A percentile compares a stretch with the other conserved stretches of the same genome.
Evolutionary conservation across 352 stramenopile species (phyloP).

Genomic region (Pythium aphanidermatum): DNA sequence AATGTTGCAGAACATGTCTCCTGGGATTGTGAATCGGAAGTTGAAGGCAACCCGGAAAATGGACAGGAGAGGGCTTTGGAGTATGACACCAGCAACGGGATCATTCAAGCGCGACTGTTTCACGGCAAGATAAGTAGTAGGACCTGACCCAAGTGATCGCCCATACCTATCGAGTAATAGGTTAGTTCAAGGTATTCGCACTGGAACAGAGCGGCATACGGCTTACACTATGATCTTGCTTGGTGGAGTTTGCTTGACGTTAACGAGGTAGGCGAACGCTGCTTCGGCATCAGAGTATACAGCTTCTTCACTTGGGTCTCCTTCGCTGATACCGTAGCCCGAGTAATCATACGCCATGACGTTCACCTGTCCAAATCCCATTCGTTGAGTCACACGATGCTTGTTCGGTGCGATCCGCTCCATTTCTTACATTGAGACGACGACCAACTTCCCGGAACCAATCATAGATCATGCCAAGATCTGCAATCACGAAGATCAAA

Average conservation of each 20-base stretch:
- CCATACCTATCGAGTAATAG: conserved; percentile 75
- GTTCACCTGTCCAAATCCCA: conserved; percentile 65
- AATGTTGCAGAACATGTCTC: conserved; percentile 98
- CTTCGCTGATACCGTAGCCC: conserved; percentile 95
- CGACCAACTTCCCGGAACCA: conserved; percentile 94
- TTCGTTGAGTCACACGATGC: no score
- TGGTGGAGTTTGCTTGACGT: conserved; percentile 87
- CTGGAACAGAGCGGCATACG: background rate
- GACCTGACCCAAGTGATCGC: conserved; percentile 89
- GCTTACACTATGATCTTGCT: conserved; percentile 94
- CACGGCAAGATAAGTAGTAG: conserved; percentile 94
- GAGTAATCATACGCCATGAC: conserved; percentile 95
- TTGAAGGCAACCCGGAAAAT: conserved; percentile 98
- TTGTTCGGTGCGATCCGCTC: background rate
- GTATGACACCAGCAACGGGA: conserved; percentile 93
- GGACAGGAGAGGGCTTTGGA: conserved; percentile 95
- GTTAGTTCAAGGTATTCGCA: no score
- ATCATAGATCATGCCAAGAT: conserved; percentile 97
- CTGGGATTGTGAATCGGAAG: conserved; percentile 96
- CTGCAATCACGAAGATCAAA: conserved; percentile 24
- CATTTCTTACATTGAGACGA: conserved; percentile 43
- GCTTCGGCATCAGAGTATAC: conserved; percentile 95
- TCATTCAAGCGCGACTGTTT: conserved; percentile 88
- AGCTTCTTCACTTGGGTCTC: conserved; percentile 88
- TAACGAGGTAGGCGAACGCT: conserved; percentile 93